phyloP scores from a whole-genome alignment of 306 rosid species.

The Lathyrus sativus region DNA sequence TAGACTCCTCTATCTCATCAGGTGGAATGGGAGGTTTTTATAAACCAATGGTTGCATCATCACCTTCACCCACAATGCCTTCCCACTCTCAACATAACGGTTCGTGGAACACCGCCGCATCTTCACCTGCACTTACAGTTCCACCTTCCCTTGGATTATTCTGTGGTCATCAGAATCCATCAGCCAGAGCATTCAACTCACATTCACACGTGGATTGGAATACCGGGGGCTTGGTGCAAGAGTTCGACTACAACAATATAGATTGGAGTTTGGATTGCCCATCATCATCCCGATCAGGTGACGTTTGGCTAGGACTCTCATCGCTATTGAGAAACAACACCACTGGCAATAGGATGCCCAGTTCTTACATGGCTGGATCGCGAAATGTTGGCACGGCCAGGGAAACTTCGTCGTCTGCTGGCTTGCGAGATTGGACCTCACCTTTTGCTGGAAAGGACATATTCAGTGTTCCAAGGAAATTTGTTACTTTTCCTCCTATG shows the following conservation, averaged over 20 bases:
- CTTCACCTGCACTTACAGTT: constrained; percentile 52
- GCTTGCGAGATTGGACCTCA: constrained; percentile 74
- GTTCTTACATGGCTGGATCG: constrained; percentile 48
- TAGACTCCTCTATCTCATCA: constrained; percentile 44
- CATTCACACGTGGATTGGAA: constrained; percentile 69
- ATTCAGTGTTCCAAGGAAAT: constrained; percentile 79
- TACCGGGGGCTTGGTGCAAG: constrained; percentile 50
- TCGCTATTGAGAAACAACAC: constrained; percentile 40
- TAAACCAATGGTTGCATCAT: constrained; percentile 52
- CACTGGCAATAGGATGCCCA: constrained; percentile 24
- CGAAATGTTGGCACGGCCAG: constrained; percentile 55
- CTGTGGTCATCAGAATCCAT: constrained; percentile 55
- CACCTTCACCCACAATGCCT: constrained; percentile 31
- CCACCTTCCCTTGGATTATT: constrained; percentile 84
- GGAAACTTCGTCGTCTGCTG: constrained; percentile 51
- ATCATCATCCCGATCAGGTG: constrained; percentile 44
- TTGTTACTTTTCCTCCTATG: constrained; percentile 79
- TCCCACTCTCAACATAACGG: constrained; percentile 41
- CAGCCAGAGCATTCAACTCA: constrained; percentile 57
- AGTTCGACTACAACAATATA: constrained; percentile 65
- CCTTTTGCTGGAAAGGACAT: constrained; percentile 87
- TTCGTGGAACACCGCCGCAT: constrained; percentile 52
- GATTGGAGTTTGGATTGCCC: constrained; percentile 78
- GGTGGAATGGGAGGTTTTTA: constrained; percentile 47
- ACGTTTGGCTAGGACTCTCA: constrained; percentile 59